phyloP scores from a whole-genome alignment of 331 rosid species.

The Cydonia oblonga region DNA sequence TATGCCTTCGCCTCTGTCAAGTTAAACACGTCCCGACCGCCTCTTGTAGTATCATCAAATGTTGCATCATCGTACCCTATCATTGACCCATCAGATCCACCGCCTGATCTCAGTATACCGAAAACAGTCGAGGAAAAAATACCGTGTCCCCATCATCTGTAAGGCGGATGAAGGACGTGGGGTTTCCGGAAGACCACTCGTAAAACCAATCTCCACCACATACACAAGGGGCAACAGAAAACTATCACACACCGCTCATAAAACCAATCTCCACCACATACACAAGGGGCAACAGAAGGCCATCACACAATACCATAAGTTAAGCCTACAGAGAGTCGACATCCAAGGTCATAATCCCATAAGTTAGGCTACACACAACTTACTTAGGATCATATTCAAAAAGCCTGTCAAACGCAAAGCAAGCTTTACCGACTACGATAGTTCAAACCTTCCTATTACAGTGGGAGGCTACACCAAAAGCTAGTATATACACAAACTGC shows the following conservation, averaged over 20 bases:
- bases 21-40: conserved; percentile 57
- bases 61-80: no score
- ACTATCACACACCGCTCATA: background rate
- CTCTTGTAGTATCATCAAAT: conserved; percentile 32
- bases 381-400: background rate
- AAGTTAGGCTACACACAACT: background rate
- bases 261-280: background rate
- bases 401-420: background rate
- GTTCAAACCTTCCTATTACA: background rate
- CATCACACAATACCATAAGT: background rate
- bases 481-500: conserved; percentile 17
- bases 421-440: background rate
- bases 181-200: background rate
- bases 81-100: background rate
- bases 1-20: conserved; percentile 29
- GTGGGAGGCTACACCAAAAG: background rate
- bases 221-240: background rate
- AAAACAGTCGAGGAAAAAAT: background rate
- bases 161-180: background rate
- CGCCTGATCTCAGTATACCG: background rate
- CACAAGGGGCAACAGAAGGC: background rate
- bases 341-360: background rate
- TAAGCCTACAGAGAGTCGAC: background rate
- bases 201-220: background rate
- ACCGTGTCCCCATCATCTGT: no score